Evolutionary conservation across 2,329 filamentous ascomycete genomes (phyloP), one percentile per base, ranked within the genome.

Genomic region (Colletotrichum tanaceti): DNA sequence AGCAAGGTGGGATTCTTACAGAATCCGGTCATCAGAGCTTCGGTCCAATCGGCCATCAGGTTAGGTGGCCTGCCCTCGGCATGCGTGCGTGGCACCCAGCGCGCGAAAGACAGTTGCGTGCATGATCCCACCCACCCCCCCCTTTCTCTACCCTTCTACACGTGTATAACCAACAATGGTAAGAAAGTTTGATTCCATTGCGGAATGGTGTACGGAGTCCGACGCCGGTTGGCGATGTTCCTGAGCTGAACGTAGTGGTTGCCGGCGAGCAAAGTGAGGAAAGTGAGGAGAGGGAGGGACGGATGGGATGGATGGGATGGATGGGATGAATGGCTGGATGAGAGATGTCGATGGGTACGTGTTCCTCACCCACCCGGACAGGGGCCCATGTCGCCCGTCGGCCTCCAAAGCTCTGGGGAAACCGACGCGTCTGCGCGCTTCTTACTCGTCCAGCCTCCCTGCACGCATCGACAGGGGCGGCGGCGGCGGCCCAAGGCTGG

Each of bases 371-470:
- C 18, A n/a, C n/a, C n/a, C n/a, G 14, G 46, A 28, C 58, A 44
- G 28, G 35, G 58, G 39, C 14, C 61, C 62, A 38, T 65, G 62
- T 59, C 62, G 7, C 57, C 39, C 38, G 18, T 44, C 6, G 39
- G 28, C n/a, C 55, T 65, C 47, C 35, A 43, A 62, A 47, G 24
- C 65, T 50, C 55, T 64, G 61, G 54, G 28, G 28, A 28, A 28
- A 28, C 28, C 28, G 28, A 28, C 28, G 28, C 54, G 35, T 39
- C n/a, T 64, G 65, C 65, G 65, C 47, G 62, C 65, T 53, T 65
- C 62, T 28, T 65, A 70, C 67, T 70, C 67, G 67, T 43, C 67
- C 67, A 70, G 32, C 67, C 67, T 63, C 67, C 67, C 63, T 68
- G 53, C 67, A 54, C 65, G 32, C 62, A 49, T 52, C n/a, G 54